A percentile compares a stretch with the other conserved stretches of the same genome.
phyloP scores from a whole-genome alignment of 2,329 filamentous ascomycete species.

The Cladorrhinum sp. region DNA sequence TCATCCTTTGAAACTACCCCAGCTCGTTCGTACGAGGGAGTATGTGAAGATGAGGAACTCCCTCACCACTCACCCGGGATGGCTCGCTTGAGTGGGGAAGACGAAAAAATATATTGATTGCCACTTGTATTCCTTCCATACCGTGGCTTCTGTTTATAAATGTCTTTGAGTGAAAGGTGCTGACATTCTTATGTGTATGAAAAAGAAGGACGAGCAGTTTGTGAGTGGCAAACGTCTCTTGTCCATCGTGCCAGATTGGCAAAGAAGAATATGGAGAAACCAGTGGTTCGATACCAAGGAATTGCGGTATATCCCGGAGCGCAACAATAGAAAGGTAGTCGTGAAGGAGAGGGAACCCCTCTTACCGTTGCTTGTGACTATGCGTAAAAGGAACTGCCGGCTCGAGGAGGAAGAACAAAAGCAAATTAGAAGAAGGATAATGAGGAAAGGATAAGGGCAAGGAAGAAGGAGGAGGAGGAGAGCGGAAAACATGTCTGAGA shows the following conservation, averaged over 20 bases:
- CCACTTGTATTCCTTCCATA: too few relatives aligned
- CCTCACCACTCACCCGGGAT: too few relatives aligned
- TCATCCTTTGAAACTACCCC: not conserved
- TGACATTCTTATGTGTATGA: not conserved
- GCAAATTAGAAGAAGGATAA: not conserved
- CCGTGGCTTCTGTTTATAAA: too few relatives aligned
- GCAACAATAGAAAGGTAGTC: not conserved
- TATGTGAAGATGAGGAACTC: not conserved
- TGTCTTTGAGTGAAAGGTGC: not conserved
- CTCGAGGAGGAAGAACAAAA: not conserved
- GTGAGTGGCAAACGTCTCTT: not conserved
- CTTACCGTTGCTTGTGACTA: slow-evolving; percentile 1
- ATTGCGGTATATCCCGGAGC: not conserved
- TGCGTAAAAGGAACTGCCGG: not conserved
- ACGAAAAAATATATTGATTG: too few relatives aligned
- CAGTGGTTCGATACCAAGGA: not conserved
- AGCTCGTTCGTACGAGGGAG: not conserved
- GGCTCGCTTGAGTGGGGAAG: too few relatives aligned
- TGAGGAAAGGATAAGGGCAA: not conserved
- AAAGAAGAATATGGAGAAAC: slow-evolving; percentile 4
- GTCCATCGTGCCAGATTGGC: not conserved
- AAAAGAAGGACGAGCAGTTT: slow-evolving; percentile 8
- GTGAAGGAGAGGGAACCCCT: not conserved
- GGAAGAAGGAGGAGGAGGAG: not conserved
- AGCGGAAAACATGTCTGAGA: not conserved